Evolutionary conservation across 768 basidiomycete species (phyloP), one percentile per base, ranked within the genome.

Genomic region (Pisolithus albus): DNA sequence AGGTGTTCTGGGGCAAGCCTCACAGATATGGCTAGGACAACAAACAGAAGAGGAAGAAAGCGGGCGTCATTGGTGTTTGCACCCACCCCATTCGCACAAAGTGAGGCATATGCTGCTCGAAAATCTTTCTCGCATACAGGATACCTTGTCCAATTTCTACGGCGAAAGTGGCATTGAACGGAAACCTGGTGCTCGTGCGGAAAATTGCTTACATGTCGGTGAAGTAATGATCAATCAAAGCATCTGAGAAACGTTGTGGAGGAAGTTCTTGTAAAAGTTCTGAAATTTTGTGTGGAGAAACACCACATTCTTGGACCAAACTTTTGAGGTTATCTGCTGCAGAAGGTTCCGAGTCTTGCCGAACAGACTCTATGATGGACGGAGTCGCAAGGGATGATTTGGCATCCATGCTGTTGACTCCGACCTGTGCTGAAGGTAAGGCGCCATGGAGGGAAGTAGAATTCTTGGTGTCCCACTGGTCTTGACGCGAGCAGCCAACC

Each of bases 81-180:
- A 47, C 79, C 73, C 15, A 80, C 70, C 4, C 80, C 81, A 53
- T 80, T 80, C 56, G 80, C 68, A 55, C 85, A 76, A 41, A 90
- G 71, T 5, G 86, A 82, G 18, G 76, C 68, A 62, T 87, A 92
- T 0, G 86, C 77, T 26, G 75, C 61, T 38, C 92, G 80, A 63
- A 96, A 94, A 55, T 88, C 84, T 46, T 76, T 76, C 59, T 94
- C 92, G 26, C 88, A 89, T 15, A 95, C 77, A 46, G 92, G 93
- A 69, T 95, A 95, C 39, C 92, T 82, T 19, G 92, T 92, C 83
- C 90, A 93, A 62, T 96, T 95, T 64, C 92, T 91, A 60, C 52
- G 46, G 28, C 40, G 34, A 48, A 38, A 39, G 39, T 43, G 19
- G 47, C 46, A 24, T 28, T 53, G 36, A 46, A 26, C 45, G 52